Base-by-base conservation (phyloP, 2,329 filamentous ascomycete species). In the Microcera coccophila region DNA sequence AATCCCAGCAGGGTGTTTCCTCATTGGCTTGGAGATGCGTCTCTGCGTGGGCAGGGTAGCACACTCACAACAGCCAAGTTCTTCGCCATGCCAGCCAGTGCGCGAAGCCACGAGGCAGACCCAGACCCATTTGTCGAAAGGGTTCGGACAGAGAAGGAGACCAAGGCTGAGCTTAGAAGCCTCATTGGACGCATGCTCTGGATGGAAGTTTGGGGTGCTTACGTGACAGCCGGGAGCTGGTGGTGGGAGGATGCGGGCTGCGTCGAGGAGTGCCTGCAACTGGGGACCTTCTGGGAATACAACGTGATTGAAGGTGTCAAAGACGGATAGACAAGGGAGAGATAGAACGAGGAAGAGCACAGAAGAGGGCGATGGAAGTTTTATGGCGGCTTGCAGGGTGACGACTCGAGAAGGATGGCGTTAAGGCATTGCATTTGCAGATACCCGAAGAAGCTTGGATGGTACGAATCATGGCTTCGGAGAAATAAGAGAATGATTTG, bases 221-320 rank as follows among this genome's bases (percentile, higher is more conserved):
- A 70, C 45, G 71, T 80, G 8, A 69, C 66, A 3, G 69, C 68
- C 0, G 60, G 70, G 4, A 64, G 58, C 33, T 82, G 78, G 78
- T 84, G 80, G 80, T 83, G 79, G 79, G 76, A 83, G 32, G 74
- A 81, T 22, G 61, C 66, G 11, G 68, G 62, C 1, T 78, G 76
- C 43, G 62, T 79, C 2, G 67, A 73, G 31, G 79, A 83, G 58
- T 83, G 79, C 46, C 55, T 71, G 14, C 62, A 71, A 41, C 57
- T 75, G 47, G 71, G 71, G 4, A 83, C 79, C 1, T 68, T 70
- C 41, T 83, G 78, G 77, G 74, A 81, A 49, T 82, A 79, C 53
- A 71, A 71, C 39, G 62, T 78, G 16, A 74, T 82, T 44, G 70
- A 78, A 42, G 78, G 74, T 2, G 68, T 79, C 20, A 81, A 78